A percentile compares a stretch with the other conserved stretches of the same genome.
Conservation (phyloP, 148 eudicot genomes). For the Camellia lanceoleosa region DNA sequence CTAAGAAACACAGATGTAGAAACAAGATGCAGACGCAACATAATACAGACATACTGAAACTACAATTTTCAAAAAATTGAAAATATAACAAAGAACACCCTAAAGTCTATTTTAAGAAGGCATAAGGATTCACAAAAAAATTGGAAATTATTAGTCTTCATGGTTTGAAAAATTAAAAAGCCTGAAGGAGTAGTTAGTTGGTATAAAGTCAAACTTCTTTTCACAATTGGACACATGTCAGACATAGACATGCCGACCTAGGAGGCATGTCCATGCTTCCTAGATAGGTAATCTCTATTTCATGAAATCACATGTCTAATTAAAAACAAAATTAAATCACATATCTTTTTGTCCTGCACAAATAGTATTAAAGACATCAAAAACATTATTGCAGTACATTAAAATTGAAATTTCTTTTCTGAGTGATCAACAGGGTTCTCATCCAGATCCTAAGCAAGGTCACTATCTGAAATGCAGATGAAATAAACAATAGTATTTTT, state of each 20-base stretch:
- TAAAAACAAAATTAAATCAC: background rate
- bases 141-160: background rate
- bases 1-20: background rate
- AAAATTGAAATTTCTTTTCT: too few relatives aligned
- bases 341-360: background rate
- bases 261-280: too few relatives aligned
- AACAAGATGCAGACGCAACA: background rate
- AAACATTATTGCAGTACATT: too few relatives aligned
- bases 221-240: background rate
- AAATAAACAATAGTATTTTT: too few relatives aligned
- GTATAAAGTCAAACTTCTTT: background rate
- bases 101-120: background rate
- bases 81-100: background rate
- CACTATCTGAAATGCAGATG: too few relatives aligned
- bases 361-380: background rate
- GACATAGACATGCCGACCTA: too few relatives aligned
- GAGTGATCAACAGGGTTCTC: too few relatives aligned
- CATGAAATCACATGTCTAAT: too few relatives aligned
- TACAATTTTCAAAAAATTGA: background rate
- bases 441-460: too few relatives aligned
- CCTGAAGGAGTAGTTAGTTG: background rate
- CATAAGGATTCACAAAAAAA: background rate
- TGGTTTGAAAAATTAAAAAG: background rate
- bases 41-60: background rate
- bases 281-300: too few relatives aligned